phyloP scores from a whole-genome alignment of 2,329 filamentous ascomycete species.

The Botrytis sinoallii region DNA sequence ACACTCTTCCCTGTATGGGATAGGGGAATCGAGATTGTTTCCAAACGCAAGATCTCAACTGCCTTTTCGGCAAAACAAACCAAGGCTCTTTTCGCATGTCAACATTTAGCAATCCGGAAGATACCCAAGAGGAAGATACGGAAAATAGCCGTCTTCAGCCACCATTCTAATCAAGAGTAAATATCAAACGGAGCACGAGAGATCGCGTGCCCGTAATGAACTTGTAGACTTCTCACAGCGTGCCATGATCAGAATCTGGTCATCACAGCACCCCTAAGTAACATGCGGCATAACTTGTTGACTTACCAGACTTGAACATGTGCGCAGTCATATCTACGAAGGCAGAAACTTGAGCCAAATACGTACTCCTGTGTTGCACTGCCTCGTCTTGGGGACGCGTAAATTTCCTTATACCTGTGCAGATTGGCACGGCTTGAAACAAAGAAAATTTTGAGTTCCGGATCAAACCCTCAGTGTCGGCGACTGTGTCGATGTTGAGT shows the following conservation, averaged over 20 bases:
- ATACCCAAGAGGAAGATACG: not conserved
- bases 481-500: not conserved
- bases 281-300: not conserved
- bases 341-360: not conserved
- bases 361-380: not conserved
- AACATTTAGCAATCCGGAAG: not conserved
- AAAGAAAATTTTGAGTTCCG: not conserved
- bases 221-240: not conserved
- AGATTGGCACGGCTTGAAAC: not conserved
- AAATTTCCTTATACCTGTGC: not conserved
- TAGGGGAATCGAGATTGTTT: not conserved
- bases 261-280: not conserved
- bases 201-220: not conserved
- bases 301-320: not conserved
- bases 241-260: not conserved
- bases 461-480: not conserved
- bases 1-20: not conserved
- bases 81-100: not conserved
- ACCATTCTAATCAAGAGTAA: not conserved
- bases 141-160: not conserved
- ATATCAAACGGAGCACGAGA: not conserved
- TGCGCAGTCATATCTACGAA: not conserved
- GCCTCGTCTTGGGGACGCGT: not conserved
- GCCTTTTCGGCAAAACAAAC: not conserved
- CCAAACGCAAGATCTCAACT: not conserved